phyloP scores from a whole-genome alignment of 192 early-diverging fungal species.

The Ambispora gerdemannii region DNA sequence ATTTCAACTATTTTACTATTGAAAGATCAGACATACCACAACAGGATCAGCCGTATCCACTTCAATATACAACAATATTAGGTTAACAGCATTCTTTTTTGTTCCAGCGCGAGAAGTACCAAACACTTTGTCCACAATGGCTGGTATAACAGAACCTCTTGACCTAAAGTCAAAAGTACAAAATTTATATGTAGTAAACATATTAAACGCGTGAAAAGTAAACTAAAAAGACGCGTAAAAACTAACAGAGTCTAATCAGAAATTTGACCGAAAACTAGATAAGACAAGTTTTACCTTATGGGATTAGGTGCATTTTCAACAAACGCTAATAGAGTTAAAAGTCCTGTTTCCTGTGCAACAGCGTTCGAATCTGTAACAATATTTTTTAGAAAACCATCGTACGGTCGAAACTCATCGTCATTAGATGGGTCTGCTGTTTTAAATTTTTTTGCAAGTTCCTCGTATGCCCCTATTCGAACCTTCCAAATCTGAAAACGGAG shows the following conservation, averaged over 20 bases:
- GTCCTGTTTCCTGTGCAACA: constrained; percentile 84
- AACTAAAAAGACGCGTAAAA: constrained; percentile 1
- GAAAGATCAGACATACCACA: constrained; percentile 55
- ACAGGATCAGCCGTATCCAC: constrained; percentile 81
- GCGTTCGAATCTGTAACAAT: constrained; percentile 85
- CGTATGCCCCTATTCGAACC: constrained; percentile 81
- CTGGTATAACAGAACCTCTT: constrained; percentile 65
- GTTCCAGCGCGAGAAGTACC: constrained; percentile 79
- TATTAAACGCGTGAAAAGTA: constrained; percentile 6
- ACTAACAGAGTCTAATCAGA: too few species aligned
- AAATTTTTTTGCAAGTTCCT: constrained; percentile 71
- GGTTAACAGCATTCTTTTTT: constrained; percentile 70
- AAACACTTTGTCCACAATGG: constrained; percentile 85
- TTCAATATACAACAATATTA: constrained; percentile 85
- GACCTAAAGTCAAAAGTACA: constrained; percentile 41
- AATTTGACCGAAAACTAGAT: too few species aligned
- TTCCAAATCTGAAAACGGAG: constrained; percentile 77
- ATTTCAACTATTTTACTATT: too few species aligned
- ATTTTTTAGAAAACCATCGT: constrained; percentile 70
- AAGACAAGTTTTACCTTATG: constrained; percentile 46
- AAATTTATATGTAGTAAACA: background rate
- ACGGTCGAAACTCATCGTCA: constrained; percentile 64
- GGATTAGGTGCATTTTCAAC: constrained; percentile 80
- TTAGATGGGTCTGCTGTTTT: constrained; percentile 60
- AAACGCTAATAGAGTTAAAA: constrained; percentile 72